Percentiles rank a stretch among this genome's conserved stretches.
Conservation (phyloP, 2,329 filamentous ascomycete species). For the Trichoderma sp. region DNA sequence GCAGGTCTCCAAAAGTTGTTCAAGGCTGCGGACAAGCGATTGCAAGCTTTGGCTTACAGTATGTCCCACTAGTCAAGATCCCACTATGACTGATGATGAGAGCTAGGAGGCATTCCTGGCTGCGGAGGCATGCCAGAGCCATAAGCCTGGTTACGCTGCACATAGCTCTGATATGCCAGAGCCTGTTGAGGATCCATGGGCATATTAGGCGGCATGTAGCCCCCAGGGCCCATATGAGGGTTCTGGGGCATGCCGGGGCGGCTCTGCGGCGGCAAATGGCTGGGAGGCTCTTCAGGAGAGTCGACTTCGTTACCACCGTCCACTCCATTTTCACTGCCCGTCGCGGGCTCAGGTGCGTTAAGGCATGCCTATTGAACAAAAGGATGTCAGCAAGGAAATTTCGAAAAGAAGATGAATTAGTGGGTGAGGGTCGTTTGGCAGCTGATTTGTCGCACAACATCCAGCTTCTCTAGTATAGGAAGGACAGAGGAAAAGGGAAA, state of each 20-base stretch:
- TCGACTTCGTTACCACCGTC: constrained; percentile 78
- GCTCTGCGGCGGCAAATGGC: constrained; percentile 69
- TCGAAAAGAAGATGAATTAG: constrained; percentile 8
- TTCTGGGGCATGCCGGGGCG: constrained; percentile 69
- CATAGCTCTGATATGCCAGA: constrained; percentile 81
- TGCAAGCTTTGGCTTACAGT: constrained; percentile 31
- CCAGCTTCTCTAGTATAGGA: not conserved
- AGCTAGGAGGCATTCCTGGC: constrained; percentile 78
- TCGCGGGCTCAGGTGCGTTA: constrained; percentile 89
- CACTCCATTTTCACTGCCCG: constrained; percentile 79
- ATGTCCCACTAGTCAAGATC: constrained; percentile 9
- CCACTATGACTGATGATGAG: constrained; percentile 73
- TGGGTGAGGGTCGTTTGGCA: not conserved
- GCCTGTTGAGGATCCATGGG: constrained; percentile 77
- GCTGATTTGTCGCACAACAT: not conserved
- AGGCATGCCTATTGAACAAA: constrained; percentile 75
- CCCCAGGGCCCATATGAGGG: constrained; percentile 65
- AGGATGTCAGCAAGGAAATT: constrained; percentile 39
- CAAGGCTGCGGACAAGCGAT: constrained; percentile 63
- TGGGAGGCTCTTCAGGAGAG: constrained; percentile 85
- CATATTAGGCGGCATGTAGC: constrained; percentile 63
- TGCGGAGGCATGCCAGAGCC: constrained; percentile 80
- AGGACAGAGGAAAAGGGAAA: too few species aligned
- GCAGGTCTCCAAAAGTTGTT: constrained; percentile 51
- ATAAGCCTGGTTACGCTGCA: constrained; percentile 69